Evolutionary conservation across 2,329 filamentous ascomycete genomes (phyloP), one percentile per base, ranked within the genome.

Genomic region (Nemania diffusa): DNA sequence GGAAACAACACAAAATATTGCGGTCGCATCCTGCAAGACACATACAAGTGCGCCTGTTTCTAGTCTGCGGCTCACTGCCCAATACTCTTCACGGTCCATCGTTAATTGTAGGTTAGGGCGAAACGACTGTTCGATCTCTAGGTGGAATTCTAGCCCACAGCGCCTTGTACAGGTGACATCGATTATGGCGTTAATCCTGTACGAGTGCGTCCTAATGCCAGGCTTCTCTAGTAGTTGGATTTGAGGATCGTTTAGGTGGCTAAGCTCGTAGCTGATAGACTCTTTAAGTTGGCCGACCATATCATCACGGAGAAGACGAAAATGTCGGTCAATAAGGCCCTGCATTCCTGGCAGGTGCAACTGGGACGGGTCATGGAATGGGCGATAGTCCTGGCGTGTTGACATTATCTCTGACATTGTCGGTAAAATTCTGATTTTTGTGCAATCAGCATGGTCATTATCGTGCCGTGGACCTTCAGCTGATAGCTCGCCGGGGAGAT

Each of bases 261-360:
- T 50, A 17, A 62, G 37, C 34, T 52, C 37, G 15, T 46, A 44
- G 26, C 58, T 27, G 11, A 62, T 42, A 9, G 58, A 37, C 22
- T 87, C 83, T 32, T 84, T 79, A 5, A 89, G 77, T 64, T 86
- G 82, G 0, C 84, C 84, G 1, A 88, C 78, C 0, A 82, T 85
- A 69, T 88, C 85, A 73, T 88, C 84, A 3, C 86, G 80, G 0
- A 88, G 73, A 0, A 88, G 80, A 15, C 86, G 81, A 57, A 88
- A 88, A 58, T 88, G 82, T 62, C 82, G 78, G 72, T 88, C 86
- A 0, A 88, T 73, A 1, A 85, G 79, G 1, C 85, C 84, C 7
- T 73, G 76, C 9, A 84, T 78, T 0, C 84, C 83, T 9, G 74
- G 69, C 15, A 81, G 73, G 69, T 85, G 81, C 62, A 78, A 79